Conservation (phyloP, 306 rosid species). For the Luffa aegyptiaca region DNA sequence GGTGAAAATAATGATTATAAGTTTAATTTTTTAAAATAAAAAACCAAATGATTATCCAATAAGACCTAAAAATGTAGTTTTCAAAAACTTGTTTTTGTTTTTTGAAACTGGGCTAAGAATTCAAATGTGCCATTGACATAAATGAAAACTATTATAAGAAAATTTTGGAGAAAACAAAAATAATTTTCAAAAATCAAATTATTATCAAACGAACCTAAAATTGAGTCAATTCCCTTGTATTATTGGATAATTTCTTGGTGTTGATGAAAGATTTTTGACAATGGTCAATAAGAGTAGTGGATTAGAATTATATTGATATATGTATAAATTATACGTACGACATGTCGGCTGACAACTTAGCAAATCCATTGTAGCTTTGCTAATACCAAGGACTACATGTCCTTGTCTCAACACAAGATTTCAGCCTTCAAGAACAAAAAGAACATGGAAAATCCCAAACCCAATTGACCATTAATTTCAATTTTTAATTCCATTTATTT, state of each 20-base stretch:
- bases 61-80: too few species aligned
- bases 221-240: background rate
- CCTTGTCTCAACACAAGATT: background rate
- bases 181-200: too few species aligned
- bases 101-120: too few species aligned
- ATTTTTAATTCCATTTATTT: background rate
- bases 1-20: too few species aligned
- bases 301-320: background rate
- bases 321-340: background rate
- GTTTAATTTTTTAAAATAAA: too few species aligned
- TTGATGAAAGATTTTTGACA: background rate
- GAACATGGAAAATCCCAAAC: background rate
- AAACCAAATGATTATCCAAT: too few species aligned
- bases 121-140: too few species aligned
- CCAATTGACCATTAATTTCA: background rate
- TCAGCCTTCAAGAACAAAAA: background rate
- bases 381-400: background rate
- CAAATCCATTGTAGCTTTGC: background rate
- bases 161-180: too few species aligned
- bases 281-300: background rate
- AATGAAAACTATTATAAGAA: too few species aligned
- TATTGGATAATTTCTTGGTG: background rate
- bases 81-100: too few species aligned
- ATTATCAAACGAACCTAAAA: too few species aligned
- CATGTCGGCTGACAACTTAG: slow-evolving; percentile 3